Conservation (phyloP, 352 stramenopile species). For the Phytopythium oedochilum region DNA sequence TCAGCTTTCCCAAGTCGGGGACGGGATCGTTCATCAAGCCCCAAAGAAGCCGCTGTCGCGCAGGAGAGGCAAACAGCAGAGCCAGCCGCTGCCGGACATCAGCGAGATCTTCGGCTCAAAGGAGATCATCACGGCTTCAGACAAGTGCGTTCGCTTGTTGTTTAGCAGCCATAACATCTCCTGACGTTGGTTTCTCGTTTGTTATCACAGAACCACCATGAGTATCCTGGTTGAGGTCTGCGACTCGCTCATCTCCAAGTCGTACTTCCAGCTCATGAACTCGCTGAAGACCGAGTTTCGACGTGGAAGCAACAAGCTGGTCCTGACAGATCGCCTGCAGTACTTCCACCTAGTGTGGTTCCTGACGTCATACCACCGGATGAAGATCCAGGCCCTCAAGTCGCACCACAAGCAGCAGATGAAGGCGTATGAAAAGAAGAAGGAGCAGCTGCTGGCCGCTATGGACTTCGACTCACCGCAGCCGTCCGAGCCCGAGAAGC, state of each 20-base stretch:
- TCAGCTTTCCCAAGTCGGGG: constrained; percentile 66
- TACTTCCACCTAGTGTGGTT: constrained; percentile 89
- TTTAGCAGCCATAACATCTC: background rate
- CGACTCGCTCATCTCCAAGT: constrained; percentile 66
- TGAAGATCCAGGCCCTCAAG: constrained; percentile 70
- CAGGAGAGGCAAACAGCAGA: constrained; percentile 38
- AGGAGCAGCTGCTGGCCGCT: constrained; percentile 38
- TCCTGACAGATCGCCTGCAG: constrained; percentile 81
- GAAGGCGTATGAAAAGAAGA: constrained; percentile 51
- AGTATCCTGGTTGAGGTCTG: constrained; percentile 66
- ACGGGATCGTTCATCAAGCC: constrained; percentile 65
- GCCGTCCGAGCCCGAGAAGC: constrained; percentile 33
- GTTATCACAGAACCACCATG: constrained; percentile 42
- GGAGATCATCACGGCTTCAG: constrained; percentile 49
- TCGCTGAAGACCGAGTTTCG: constrained; percentile 87
- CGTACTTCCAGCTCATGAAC: constrained; percentile 82
- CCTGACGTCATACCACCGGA: constrained; percentile 73
- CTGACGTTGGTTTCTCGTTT: constrained; percentile 7
- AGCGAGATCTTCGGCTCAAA: constrained; percentile 75
- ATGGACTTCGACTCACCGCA: constrained; percentile 46
- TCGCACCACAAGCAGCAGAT: constrained; percentile 58
- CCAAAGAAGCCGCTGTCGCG: constrained; percentile 55
- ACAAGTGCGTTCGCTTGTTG: constrained; percentile 20
- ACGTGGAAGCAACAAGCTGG: constrained; percentile 75
- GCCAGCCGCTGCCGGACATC: constrained; percentile 53